Evolutionary conservation across 2,329 filamentous ascomycete species (phyloP).

Genomic region (Fusarium sp.): DNA sequence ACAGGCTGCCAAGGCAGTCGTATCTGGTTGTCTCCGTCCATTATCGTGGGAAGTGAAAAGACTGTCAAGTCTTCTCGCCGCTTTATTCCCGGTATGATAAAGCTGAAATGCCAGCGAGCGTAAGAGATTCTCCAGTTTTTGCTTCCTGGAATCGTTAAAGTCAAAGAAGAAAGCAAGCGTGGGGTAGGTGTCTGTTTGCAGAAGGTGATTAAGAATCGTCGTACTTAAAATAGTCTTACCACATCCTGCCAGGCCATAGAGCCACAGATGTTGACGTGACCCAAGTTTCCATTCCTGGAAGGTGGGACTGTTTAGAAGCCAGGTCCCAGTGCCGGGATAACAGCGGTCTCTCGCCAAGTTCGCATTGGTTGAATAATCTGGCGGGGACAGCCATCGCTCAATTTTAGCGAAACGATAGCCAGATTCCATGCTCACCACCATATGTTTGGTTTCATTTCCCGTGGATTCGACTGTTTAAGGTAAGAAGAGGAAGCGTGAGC

Average conservation of each 20-base stretch:
- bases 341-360: neutral
- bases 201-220: no score
- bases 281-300: neutral
- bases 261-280: neutral
- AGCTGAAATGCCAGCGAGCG: neutral
- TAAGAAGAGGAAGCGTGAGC: neutral
- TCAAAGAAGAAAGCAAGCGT: no score
- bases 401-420: neutral
- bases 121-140: neutral
- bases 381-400: neutral
- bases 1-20: neutral
- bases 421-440: neutral
- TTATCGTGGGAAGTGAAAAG: no score
- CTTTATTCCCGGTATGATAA: neutral
- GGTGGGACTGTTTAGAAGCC: neutral
- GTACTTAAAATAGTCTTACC: no score
- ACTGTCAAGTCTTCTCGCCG: neutral
- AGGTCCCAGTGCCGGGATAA: neutral
- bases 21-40: no score
- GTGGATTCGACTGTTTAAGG: neutral
- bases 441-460: neutral
- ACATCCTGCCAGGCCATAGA: neutral
- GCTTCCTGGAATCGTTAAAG: neutral
- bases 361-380: neutral
- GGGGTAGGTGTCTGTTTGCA: no score